A percentile compares a stretch with the other conserved stretches of the same genome.
phyloP scores from a whole-genome alignment of 2,329 filamentous ascomycete genomes.

The Aspergillus novofumigatus region DNA sequence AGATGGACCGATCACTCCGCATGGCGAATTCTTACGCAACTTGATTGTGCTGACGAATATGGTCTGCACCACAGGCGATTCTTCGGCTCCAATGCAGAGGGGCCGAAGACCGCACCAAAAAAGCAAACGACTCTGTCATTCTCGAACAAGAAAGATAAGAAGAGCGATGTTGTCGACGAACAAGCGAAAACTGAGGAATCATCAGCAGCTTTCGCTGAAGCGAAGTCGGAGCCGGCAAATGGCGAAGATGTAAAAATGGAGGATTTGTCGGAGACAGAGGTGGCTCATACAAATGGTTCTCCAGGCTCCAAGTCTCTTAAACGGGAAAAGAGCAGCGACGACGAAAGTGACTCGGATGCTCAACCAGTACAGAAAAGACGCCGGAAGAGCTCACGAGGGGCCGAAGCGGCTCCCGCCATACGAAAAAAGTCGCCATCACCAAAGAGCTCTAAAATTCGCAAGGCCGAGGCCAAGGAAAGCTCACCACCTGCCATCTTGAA shows the following conservation, averaged over 20 bases:
- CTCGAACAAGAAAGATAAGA: slow-evolving; percentile 51
- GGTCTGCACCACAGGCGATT: slow-evolving; percentile 65
- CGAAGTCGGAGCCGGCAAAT: slow-evolving; percentile 6
- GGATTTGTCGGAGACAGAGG: slow-evolving; percentile 4
- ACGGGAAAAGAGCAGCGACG: slow-evolving; percentile 32
- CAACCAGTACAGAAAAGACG: slow-evolving; percentile 58
- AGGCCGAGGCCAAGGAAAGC: slow-evolving; percentile 16
- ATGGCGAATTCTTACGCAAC: neutral
- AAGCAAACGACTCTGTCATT: slow-evolving; percentile 80
- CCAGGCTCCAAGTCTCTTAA: slow-evolving; percentile 11
- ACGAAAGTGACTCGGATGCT: slow-evolving; percentile 52
- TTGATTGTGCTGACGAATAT: slow-evolving; percentile 3
- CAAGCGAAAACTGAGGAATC: slow-evolving; percentile 23
- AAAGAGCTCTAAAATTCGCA: slow-evolving; percentile 15
- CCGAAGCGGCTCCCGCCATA: slow-evolving; percentile 32
- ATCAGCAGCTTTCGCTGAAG: neutral
- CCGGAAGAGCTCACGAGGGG: slow-evolving; percentile 28
- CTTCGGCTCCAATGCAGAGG: slow-evolving; percentile 65
- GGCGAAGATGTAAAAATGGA: slow-evolving; percentile 10
- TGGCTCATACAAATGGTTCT: slow-evolving; percentile 1
- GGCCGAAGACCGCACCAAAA: slow-evolving; percentile 50
- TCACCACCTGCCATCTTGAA: slow-evolving; percentile 24
- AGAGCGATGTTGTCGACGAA: slow-evolving; percentile 23
- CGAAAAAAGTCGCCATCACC: slow-evolving; percentile 20
- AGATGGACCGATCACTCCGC: neutral